phyloP scores from a whole-genome alignment of 2,329 filamentous ascomycete genomes.

The Fusarium devonianum region DNA sequence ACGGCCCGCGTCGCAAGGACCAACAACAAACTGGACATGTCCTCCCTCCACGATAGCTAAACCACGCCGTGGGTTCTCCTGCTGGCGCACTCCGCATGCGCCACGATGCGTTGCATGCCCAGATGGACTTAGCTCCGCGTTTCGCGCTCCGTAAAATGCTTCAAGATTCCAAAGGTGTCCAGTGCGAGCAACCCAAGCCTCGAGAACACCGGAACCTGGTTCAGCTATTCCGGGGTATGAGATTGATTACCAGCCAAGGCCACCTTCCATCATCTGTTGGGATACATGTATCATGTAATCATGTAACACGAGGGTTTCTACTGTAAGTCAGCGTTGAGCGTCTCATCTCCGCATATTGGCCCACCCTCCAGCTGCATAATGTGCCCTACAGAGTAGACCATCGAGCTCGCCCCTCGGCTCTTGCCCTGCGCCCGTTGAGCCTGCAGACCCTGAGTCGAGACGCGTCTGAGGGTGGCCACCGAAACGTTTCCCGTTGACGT shows the following conservation, averaged over 20 bases:
- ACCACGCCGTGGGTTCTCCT: conserved; percentile 3
- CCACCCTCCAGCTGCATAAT: neutral
- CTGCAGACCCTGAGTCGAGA: neutral
- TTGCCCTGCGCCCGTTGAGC: conserved; percentile 7
- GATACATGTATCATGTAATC: too few species aligned
- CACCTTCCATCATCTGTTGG: too few species aligned
- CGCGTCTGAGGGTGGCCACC: neutral
- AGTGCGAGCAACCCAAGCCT: neutral
- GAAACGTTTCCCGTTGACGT: conserved; percentile 5
- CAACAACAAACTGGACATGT: neutral
- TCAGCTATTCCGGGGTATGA: conserved; percentile 7
- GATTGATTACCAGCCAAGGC: too few species aligned
- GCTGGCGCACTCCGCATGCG: conserved; percentile 2
- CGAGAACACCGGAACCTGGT: neutral
- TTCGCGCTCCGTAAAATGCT: neutral
- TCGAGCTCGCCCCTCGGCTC: neutral
- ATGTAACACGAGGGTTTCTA: too few species aligned
- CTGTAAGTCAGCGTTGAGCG: too few species aligned
- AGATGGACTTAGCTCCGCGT: conserved; percentile 1
- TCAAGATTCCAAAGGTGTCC: neutral
- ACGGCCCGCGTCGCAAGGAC: conserved; percentile 13
- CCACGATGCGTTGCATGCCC: conserved; percentile 4
- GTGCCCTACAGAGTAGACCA: neutral
- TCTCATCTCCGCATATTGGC: neutral
- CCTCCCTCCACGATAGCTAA: neutral